phyloP scores from a whole-genome alignment of 140 eudicot species.

The Artemisia princeps region DNA sequence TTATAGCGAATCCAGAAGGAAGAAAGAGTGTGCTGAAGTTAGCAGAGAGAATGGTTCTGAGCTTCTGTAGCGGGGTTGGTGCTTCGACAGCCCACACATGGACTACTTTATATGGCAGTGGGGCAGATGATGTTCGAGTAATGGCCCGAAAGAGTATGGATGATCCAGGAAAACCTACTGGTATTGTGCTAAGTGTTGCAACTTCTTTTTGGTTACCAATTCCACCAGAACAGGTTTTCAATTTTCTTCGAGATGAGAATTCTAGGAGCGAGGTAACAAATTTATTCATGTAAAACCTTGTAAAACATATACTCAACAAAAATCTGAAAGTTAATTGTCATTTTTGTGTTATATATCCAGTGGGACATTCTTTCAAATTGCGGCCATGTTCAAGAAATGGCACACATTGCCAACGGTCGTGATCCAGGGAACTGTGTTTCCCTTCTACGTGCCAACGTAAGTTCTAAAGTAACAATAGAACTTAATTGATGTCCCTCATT shows the following conservation, averaged over 20 bases:
- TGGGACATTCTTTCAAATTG: constrained; percentile 91
- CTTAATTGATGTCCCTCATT: background rate
- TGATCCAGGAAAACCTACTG: constrained; percentile 93
- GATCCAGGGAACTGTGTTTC: constrained; percentile 95
- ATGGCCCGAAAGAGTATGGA: constrained; percentile 85
- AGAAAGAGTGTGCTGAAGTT: constrained; percentile 85
- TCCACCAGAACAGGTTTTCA: constrained; percentile 63
- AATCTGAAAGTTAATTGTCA: background rate
- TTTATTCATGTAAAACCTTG: background rate
- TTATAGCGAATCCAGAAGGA: constrained; percentile 78
- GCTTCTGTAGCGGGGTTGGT: constrained; percentile 87
- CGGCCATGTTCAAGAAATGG: constrained; percentile 91
- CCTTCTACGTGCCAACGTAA: constrained; percentile 80
- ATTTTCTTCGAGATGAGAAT: constrained; percentile 72
- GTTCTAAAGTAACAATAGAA: constrained; percentile 23
- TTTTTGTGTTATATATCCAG: constrained; percentile 27
- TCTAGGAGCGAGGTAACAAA: constrained; percentile 73
- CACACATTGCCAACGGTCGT: constrained; percentile 84
- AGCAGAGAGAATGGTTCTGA: constrained; percentile 85
- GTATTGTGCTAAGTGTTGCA: constrained; percentile 87
- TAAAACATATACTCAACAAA: background rate
- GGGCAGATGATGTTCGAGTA: constrained; percentile 77
- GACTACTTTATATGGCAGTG: constrained; percentile 77
- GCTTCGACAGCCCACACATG: constrained; percentile 92
- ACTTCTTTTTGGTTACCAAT: constrained; percentile 94